These are phyloP conservation scores for Cajanus cajan DNA, from an alignment of 306 rosid genomes.

Conservation along the genomic window DNA sequence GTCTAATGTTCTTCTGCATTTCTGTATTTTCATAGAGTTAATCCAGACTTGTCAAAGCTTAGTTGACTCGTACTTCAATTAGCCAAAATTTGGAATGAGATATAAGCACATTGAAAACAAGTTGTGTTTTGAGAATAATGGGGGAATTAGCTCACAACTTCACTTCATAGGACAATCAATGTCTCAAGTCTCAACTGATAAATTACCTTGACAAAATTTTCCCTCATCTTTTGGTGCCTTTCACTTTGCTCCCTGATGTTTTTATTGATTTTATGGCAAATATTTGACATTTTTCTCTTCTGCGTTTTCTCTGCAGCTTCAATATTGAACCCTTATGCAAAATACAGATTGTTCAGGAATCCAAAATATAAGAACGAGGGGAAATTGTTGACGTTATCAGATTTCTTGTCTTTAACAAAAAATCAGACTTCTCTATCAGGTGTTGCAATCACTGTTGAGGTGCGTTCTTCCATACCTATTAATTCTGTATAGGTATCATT, in stretches of 20 bases:
- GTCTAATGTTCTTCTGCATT: not conserved
- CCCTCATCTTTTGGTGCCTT: conserved; percentile 14
- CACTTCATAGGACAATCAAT: not conserved
- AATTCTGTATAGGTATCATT: not conserved
- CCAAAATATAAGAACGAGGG: conserved; percentile 52
- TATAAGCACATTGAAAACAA: not conserved
- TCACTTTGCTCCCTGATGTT: not conserved
- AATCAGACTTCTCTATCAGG: conserved; percentile 64
- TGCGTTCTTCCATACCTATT: conserved; percentile 26
- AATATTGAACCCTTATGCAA: conserved; percentile 47
- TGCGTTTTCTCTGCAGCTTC: conserved; percentile 54
- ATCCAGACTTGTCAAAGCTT: not conserved
- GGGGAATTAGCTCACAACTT: not conserved
- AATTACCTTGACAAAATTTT: not conserved
- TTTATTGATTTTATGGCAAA: not conserved
- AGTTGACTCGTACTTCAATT: conserved; percentile 12
- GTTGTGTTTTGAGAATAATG: not conserved
- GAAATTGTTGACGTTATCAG: conserved; percentile 49
- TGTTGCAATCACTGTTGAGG: conserved; percentile 74
- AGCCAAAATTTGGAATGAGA: conserved; percentile 16
- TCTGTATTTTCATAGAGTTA: conserved; percentile 19
- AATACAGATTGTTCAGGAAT: conserved; percentile 51
- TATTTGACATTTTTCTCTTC: conserved; percentile 35
- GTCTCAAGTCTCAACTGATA: conserved; percentile 4
- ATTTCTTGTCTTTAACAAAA: conserved; percentile 77